Conservation (phyloP, 768 basidiomycete species). For the Boletus tomentosulus region DNA sequence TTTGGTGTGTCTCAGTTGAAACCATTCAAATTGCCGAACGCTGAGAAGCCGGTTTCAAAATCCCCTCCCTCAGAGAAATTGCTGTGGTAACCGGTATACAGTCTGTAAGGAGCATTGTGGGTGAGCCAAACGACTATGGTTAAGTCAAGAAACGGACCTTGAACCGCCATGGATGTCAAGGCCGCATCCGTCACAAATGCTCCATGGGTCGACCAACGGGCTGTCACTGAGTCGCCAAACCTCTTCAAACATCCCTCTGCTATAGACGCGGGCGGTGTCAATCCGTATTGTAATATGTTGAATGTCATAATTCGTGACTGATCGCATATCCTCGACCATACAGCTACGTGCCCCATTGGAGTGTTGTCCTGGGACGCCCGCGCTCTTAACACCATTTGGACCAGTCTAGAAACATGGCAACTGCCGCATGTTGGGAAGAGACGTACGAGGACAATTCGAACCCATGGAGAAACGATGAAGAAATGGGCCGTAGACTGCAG, state of each 20-base stretch:
- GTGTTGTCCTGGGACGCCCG: slow-evolving; percentile 5
- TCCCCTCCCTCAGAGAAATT: slow-evolving; percentile 4
- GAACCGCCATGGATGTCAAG: slow-evolving; percentile 12
- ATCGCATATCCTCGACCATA: slow-evolving; percentile 13
- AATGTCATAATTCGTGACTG: slow-evolving; percentile 13
- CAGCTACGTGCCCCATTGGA: slow-evolving; percentile 20
- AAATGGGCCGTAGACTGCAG: too few species aligned
- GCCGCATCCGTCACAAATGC: slow-evolving; percentile 15
- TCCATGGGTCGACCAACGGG: not conserved
- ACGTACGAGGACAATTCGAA: slow-evolving; percentile 12
- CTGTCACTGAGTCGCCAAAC: slow-evolving; percentile 1
- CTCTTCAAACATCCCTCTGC: slow-evolving; percentile 21
- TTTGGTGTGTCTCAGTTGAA: slow-evolving; percentile 46
- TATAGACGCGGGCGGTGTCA: slow-evolving; percentile 23
- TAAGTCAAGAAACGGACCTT: slow-evolving; percentile 8
- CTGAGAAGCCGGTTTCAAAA: slow-evolving; percentile 12
- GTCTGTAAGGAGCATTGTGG: not conserved
- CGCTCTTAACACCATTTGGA: slow-evolving; percentile 8
- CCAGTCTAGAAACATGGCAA: not conserved
- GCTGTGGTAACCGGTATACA: slow-evolving; percentile 4
- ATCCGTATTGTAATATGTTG: slow-evolving; percentile 9
- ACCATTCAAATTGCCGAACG: slow-evolving; percentile 20
- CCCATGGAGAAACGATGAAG: not conserved
- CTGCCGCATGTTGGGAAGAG: not conserved
- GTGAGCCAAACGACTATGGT: not conserved